Evolutionary conservation across 2,329 filamentous ascomycete genomes (phyloP), one percentile per base, ranked within the genome.

Genomic region (Aspergillus japonicus): DNA sequence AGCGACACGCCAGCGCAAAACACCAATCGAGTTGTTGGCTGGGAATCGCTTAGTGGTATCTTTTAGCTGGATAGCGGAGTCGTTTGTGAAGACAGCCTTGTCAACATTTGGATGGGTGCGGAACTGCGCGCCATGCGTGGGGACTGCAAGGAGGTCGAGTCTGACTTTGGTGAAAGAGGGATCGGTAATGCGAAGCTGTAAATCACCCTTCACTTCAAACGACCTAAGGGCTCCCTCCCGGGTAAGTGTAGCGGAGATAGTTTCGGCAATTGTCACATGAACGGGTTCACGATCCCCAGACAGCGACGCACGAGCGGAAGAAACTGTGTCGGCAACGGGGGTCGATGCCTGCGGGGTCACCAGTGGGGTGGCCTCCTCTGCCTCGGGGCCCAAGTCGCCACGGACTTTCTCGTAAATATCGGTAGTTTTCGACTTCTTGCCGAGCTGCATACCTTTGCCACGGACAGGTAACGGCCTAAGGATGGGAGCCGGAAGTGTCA

Each of bases 401-500:
- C 92, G 89, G 35, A 99, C 93, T 71, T 93, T 90, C 78, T 98
- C 94, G 75, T 96, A 98, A 84, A 98, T 96, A 76, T 96, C 94
- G 31, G 90, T 96, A 23, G 91, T 93, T 82, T 98, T 98, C 62
- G 91, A 96, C 81, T 99, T 99, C 83, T 98, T 98, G 78, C 95
- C 95, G 59, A 99, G 83, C 78, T 98, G 94, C 96, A 99, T 99
- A 68, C 95, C 95, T 82, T 99, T 99, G 70, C 92, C 92, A 79
- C 96, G 92, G 61, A 89, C 85, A 54, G 90, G 73, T 31, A 80
- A 59, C 19, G 78, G 74, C 62, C 86, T 71, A 86, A 74, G 54
- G 84, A 80, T 71, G 82, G 52, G 12, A 2, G 42, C 5, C 16
- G 86, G 64, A 51, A 65, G 60, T 44, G 61, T 50, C 50, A 14